Conservation (phyloP, 2,329 filamentous ascomycete species). For the Huntiella savannae region DNA sequence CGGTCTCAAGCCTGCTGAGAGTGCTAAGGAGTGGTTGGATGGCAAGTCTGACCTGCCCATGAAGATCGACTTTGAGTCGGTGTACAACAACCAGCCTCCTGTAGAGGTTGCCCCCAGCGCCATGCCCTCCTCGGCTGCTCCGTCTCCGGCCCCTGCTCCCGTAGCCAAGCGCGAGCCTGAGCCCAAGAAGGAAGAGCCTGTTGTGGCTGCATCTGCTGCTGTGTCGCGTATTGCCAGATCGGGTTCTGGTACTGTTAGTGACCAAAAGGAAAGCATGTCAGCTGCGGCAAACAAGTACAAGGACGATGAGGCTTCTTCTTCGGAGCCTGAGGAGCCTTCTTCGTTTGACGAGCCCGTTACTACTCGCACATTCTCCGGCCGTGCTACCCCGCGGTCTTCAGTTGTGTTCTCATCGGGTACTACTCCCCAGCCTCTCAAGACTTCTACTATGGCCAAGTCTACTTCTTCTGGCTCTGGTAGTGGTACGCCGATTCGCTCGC, state of each 20-base stretch:
- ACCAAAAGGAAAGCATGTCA: conserved; percentile 75
- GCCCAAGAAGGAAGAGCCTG: conserved; percentile 15
- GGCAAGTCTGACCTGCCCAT: conserved; percentile 71
- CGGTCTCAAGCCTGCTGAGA: conserved; percentile 64
- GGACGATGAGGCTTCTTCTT: conserved; percentile 41
- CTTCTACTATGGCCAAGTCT: conserved; percentile 11
- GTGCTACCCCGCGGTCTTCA: conserved; percentile 9
- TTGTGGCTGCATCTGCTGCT: conserved; percentile 21
- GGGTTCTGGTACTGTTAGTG: conserved; percentile 49
- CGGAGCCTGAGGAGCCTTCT: conserved; percentile 46
- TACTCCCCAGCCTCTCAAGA: conserved; percentile 11
- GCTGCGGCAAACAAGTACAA: conserved; percentile 73
- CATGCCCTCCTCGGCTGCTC: conserved; percentile 16
- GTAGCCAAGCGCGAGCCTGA: conserved; percentile 20
- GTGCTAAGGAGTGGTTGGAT: conserved; percentile 62
- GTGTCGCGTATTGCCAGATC: conserved; percentile 13
- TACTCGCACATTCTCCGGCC: conserved; percentile 20
- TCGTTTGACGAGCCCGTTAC: conserved; percentile 75
- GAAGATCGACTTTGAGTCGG: conserved; percentile 82
- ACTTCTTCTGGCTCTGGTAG: conserved; percentile 15
- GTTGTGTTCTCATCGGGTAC: conserved; percentile 10
- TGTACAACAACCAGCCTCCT: conserved; percentile 70
- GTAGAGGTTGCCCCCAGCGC: conserved; percentile 44
- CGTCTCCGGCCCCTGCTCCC: conserved; percentile 17
- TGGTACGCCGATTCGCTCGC: conserved; percentile 17